Evolutionary conservation across 345 rosid species (phyloP), one percentile per base, ranked within the genome.

Genomic region (Cardamine occulta): DNA sequence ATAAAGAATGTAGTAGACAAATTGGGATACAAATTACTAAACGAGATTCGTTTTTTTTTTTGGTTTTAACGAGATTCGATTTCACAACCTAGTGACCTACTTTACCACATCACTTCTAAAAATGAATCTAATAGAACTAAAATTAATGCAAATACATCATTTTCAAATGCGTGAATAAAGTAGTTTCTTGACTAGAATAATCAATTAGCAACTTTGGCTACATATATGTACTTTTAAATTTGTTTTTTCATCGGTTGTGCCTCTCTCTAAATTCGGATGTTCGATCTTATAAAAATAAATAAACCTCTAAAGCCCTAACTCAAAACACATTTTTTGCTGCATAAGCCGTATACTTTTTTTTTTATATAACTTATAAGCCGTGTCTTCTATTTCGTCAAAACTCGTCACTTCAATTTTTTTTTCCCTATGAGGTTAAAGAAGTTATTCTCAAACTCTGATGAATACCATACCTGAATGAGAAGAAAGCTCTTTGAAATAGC

Each of bases 1-100:
- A 12, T 49, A 65, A 40, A 40, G 13, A 40, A 28, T 64, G 68
- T 45, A 53, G 23, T 15, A 28, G 54, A 29, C 18, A 56, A 10
- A 60, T 10, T n/a, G 57, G 44, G 21, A 47, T 73, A 63, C 63
- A 53, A 39, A 53, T 18, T 63, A 48, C 4, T 17, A 1, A 72
- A 51, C 51, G 17, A 71, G 37, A 34, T 71, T 60, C 8, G 4
- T 40, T 13, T 40, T 40, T 14, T 12, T 42, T 42, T 42, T 13
- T 13, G n/a, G 17, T 42, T 42, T 14, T 42, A 42, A 14, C 17
- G 17, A 42, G 48, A 42, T 42, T 14, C 48, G 48, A 42, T 42
- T 4, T 14, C 15, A 42, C 17, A 14, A 42, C 17, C 48, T 14
- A 11, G 39, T 11, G 48, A 40, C n/a, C 47, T 14, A 42, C 48